phyloP scores from a whole-genome alignment of 768 basidiomycete genomes.

The Collybiopsis luxurians region DNA sequence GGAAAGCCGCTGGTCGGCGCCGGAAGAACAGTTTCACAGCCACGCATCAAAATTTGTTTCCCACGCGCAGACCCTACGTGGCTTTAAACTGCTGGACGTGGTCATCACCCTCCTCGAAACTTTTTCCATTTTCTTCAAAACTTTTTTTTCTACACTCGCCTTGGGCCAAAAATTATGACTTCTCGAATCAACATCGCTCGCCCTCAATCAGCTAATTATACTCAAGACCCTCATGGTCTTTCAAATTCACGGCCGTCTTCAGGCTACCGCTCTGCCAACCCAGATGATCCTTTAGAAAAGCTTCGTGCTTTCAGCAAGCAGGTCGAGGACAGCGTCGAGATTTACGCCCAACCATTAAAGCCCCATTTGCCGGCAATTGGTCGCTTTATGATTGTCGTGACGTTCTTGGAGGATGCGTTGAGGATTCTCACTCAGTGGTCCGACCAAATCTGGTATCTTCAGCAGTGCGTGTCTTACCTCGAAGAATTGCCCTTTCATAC shows the following conservation, averaged over 20 bases:
- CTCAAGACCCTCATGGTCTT: conserved; percentile 76
- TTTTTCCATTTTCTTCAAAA: conserved; percentile 3
- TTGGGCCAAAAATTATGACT: conserved; percentile 51
- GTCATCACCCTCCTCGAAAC: not conserved
- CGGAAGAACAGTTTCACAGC: too few relatives aligned
- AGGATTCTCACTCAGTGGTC: conserved; percentile 93
- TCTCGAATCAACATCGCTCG: conserved; percentile 83
- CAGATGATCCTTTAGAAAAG: conserved; percentile 81
- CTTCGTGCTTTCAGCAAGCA: conserved; percentile 65
- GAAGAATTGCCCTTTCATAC: not conserved
- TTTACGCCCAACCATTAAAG: conserved; percentile 88
- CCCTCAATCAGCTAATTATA: conserved; percentile 58
- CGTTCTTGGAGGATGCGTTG: conserved; percentile 95
- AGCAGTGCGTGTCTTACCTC: conserved; percentile 60
- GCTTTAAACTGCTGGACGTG: too few relatives aligned
- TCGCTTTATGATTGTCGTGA: conserved; percentile 95
- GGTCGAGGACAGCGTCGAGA: conserved; percentile 91
- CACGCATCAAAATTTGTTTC: too few relatives aligned
- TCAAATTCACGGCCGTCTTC: conserved; percentile 65
- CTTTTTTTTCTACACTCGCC: too few relatives aligned
- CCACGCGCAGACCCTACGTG: too few relatives aligned
- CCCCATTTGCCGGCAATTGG: conserved; percentile 95
- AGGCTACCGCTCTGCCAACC: conserved; percentile 78
- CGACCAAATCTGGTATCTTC: conserved; percentile 98
- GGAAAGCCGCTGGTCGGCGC: too few relatives aligned